phyloP scores from a whole-genome alignment of 2,329 filamentous ascomycete species.

The Exophiala sideris region DNA sequence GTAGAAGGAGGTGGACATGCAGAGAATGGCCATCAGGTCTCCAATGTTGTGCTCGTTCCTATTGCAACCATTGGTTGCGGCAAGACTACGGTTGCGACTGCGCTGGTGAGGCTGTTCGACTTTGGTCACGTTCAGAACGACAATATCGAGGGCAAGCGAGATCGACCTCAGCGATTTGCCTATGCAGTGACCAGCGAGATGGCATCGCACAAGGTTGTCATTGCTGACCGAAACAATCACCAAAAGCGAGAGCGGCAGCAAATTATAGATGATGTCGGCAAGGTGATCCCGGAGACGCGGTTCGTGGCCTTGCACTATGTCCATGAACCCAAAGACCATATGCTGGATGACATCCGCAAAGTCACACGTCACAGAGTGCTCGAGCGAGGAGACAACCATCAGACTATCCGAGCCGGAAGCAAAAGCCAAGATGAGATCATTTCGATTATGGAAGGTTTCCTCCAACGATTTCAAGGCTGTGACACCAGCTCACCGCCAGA shows the following conservation, averaged over 20 bases:
- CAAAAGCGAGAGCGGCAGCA: conserved; percentile 83
- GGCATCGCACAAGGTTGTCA: conserved; percentile 65
- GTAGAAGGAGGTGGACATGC: conserved; percentile 32
- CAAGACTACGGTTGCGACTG: conserved; percentile 88
- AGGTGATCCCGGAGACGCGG: conserved; percentile 59
- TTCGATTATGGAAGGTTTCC: conserved; percentile 91
- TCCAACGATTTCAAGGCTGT: conserved; percentile 77
- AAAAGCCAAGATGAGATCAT: conserved; percentile 71
- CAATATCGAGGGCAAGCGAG: conserved; percentile 76
- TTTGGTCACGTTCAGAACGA: conserved; percentile 98
- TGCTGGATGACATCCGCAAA: conserved; percentile 68
- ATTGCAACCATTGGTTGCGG: conserved; percentile 93
- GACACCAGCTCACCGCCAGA: conserved; percentile 68
- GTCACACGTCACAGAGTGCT: conserved; percentile 77
- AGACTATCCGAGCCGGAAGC: conserved; percentile 86
- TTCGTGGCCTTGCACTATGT: conserved; percentile 87
- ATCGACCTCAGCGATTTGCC: conserved; percentile 74
- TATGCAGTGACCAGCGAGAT: conserved; percentile 65
- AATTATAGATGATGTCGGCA: conserved; percentile 72
- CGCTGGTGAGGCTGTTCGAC: conserved; percentile 74
- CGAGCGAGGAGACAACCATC: conserved; percentile 88
- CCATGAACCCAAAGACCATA: conserved; percentile 60
- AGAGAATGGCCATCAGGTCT: conserved; percentile 1
- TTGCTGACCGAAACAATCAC: conserved; percentile 94
- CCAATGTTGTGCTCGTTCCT: conserved; percentile 66